phyloP scores from a whole-genome alignment of 2,329 filamentous ascomycete species.

The Alternaria gansuensis region DNA sequence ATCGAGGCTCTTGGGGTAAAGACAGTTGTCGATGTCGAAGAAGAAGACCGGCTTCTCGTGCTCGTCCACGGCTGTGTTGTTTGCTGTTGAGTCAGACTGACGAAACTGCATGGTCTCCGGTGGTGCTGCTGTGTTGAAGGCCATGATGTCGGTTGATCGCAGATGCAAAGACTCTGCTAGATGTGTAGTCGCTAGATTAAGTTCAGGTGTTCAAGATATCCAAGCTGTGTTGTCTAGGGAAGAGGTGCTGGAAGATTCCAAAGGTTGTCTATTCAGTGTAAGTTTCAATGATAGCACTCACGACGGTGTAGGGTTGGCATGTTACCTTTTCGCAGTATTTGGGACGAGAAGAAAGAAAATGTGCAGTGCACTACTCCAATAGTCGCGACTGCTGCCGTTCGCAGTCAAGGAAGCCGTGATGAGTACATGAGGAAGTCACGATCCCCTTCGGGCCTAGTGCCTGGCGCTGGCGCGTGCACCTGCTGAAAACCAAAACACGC shows the following conservation, averaged over 20 bases:
- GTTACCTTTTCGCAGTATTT: conserved; percentile 1
- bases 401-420: conserved; percentile 22
- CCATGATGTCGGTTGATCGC: background rate
- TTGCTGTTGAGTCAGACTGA: conserved; percentile 16
- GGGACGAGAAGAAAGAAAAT: background rate
- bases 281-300: background rate
- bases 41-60: conserved; percentile 66
- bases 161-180: background rate
- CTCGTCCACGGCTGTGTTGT: conserved; percentile 22
- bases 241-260: conserved; percentile 6
- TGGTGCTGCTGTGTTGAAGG: conserved; percentile 19
- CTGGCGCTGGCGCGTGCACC: conserved; percentile 20
- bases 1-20: conserved; percentile 85
- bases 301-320: background rate
- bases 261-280: conserved; percentile 6
- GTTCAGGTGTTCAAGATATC: background rate
- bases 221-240: background rate
- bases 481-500: conserved; percentile 23
- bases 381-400: conserved; percentile 16
- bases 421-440: conserved; percentile 14
- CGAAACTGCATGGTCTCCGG: conserved; percentile 18
- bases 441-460: conserved; percentile 29
- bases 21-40: conserved; percentile 98
- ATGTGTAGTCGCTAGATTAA: background rate
- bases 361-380: background rate